Evolutionary conservation across 2,329 filamentous ascomycete genomes (phyloP), one percentile per base, ranked within the genome.

Genomic region (Alternaria tenuissima): DNA sequence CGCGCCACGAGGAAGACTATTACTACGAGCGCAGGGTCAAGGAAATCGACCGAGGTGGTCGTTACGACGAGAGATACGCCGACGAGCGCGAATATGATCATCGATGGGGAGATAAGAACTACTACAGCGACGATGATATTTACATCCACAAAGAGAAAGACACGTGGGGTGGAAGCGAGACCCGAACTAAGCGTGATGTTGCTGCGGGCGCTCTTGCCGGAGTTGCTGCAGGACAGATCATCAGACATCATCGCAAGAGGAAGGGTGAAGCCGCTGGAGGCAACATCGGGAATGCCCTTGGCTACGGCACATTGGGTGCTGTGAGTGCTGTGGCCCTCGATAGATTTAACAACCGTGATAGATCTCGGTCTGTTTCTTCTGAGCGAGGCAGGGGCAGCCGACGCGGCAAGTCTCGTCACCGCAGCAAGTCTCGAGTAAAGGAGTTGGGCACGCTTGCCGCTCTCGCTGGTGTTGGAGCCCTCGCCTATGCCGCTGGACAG

Each of bases 201-300:
- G 87, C 87, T n/a, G 87, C 87, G 68, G 88, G 87, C 47, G 86
- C 86, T 26, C 76, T 88, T 53, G 85, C 85, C 42, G 88, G 87
- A 46, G 79, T 87, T 44, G 88, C 85, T 62, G 87, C 86, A 41
- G 87, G 86, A 38, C 86, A 88, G 65, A 77, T 89, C 36, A 66
- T 89, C 18, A 82, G 87, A 52, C 85, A 85, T 65, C 87, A 86
- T 63, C 81, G 83, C 49, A 87, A 85, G 77, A 79, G 75, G 44
- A 80, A 87, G 67, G 87, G 86, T 28, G 82, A 86, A 49, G 82
- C 84, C 8, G 79, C 82, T 11, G 84, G 85, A 43, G 80, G 81
- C 63, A 81, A 82, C 30, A 73, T 84, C 36, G 81, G 84, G 47
- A 84, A 84, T 66, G 82, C 85, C 44, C 77, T 88, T 39, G 87